Conservation (phyloP, 495 filamentous ascomycete genomes). For the Neurospora sp. region DNA sequence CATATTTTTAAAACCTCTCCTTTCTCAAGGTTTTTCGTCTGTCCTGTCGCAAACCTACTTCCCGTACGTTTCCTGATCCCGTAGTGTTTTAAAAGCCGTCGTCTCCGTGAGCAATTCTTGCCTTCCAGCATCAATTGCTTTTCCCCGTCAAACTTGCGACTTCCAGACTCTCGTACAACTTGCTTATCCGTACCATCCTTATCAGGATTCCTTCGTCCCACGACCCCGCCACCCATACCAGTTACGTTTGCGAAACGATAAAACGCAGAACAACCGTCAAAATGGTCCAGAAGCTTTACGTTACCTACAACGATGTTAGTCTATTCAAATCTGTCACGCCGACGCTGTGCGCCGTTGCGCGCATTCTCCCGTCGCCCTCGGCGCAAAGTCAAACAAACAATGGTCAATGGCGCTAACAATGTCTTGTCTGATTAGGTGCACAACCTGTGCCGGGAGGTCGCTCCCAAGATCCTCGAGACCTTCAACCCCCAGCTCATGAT, state of each 20-base stretch:
- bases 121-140: background rate
- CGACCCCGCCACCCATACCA: background rate
- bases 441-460: constrained; percentile 85
- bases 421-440: constrained; percentile 56
- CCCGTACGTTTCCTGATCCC: background rate
- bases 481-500: constrained; percentile 95
- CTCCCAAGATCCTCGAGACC: constrained; percentile 65
- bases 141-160: background rate
- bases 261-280: constrained; percentile 15
- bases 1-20: background rate
- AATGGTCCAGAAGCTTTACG: constrained; percentile 85
- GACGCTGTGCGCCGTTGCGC: background rate
- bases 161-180: background rate
- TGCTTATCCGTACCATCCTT: background rate
- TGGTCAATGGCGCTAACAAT: background rate
- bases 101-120: background rate
- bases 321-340: background rate
- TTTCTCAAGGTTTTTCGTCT: background rate
- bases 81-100: background rate
- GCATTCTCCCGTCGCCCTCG: background rate
- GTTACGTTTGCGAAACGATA: background rate
- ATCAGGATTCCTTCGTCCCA: background rate
- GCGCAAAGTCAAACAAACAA: background rate
- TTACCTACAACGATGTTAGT: constrained; percentile 89
- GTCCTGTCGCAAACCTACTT: background rate